A percentile compares a stretch with the other conserved stretches of the same genome.
phyloP scores from a whole-genome alignment of 2,329 filamentous ascomycete species.

The Aspergillus ruber region DNA sequence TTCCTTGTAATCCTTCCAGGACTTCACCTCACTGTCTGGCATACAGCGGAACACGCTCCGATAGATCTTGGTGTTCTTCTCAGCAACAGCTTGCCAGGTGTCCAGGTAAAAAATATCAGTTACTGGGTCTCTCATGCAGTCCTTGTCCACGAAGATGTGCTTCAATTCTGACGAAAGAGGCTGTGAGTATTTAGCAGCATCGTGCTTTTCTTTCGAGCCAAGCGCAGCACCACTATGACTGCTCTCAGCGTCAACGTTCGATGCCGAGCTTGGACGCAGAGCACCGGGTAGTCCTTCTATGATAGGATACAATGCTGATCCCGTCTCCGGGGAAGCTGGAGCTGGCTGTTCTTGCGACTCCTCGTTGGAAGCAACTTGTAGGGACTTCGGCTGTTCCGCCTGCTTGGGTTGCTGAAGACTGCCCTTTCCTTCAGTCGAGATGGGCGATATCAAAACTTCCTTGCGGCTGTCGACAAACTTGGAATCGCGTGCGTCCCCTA shows the following conservation, averaged over 20 bases:
- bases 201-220: constrained; percentile 39
- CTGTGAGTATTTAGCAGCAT: constrained; percentile 44
- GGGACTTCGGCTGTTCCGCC: constrained; percentile 29
- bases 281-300: constrained; percentile 16
- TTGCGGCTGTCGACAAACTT: constrained; percentile 56
- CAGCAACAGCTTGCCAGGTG: constrained; percentile 77
- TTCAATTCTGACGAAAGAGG: constrained; percentile 60
- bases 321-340: constrained; percentile 12
- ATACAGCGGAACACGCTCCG: constrained; percentile 92
- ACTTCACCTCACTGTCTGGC: constrained; percentile 89
- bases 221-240: constrained; percentile 64
- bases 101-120: constrained; percentile 76
- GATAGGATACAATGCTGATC: constrained; percentile 12
- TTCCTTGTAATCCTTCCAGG: constrained; percentile 88
- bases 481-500: constrained; percentile 64
- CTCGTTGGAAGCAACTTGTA: constrained; percentile 13
- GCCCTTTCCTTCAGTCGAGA: constrained; percentile 59
- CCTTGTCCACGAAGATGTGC: constrained; percentile 68
- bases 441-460: constrained; percentile 64
- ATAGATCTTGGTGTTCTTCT: constrained; percentile 93
- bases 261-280: constrained; percentile 63
- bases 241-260: constrained; percentile 73
- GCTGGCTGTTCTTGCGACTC: constrained; percentile 11
- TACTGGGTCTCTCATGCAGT: constrained; percentile 92
- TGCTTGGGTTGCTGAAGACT: constrained; percentile 49